Conservation (phyloP, 257 asterid genomes). For the Oldenlandia corymbosa region DNA sequence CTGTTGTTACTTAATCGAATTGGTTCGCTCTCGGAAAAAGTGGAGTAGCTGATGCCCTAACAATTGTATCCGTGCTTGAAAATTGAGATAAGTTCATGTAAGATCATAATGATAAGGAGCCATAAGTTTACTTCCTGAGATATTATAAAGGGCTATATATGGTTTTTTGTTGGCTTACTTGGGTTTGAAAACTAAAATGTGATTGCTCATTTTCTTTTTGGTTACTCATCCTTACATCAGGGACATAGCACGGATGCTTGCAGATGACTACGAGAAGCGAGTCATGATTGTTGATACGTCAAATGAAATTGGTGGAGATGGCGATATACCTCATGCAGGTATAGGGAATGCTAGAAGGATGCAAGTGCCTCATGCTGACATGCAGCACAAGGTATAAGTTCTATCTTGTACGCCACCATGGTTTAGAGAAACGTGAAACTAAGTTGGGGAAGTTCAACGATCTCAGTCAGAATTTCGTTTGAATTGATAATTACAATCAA, state of each 20-base stretch:
- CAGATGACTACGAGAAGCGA: conserved; percentile 80
- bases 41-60: too few species aligned
- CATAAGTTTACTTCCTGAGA: not conserved
- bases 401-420: conserved; percentile 6
- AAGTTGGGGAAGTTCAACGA: not conserved
- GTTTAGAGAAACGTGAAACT: conserved; percentile 4
- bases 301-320: conserved; percentile 97
- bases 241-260: conserved; percentile 98
- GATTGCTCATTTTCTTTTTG: conserved; percentile 4
- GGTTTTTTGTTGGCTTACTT: not conserved
- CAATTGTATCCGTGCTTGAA: not conserved
- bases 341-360: conserved; percentile 92
- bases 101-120: not conserved
- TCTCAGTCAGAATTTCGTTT: not conserved
- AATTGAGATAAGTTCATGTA: not conserved
- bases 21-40: too few species aligned
- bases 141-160: not conserved
- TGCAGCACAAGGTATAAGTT: conserved; percentile 78
- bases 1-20: too few species aligned
- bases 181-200: conserved; percentile 5
- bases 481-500: too few species aligned
- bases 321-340: conserved; percentile 94
- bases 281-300: conserved; percentile 99
- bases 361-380: conserved; percentile 93
- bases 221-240: conserved; percentile 31